Evolutionary conservation across 257 asterid species (phyloP).

Genomic region (Rauvolfia tetraphylla): DNA sequence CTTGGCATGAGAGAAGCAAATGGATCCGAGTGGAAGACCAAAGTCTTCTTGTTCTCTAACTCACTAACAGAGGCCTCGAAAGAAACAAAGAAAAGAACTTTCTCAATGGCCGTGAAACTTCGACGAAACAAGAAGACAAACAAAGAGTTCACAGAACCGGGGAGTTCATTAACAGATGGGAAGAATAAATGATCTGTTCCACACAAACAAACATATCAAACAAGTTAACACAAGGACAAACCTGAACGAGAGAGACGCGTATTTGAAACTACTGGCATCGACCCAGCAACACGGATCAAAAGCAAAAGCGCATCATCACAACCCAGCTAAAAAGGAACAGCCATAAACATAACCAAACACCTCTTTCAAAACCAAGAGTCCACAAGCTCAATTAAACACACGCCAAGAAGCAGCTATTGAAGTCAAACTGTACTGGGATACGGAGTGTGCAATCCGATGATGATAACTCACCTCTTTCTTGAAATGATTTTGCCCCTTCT

Average conservation of each 20-base stretch:
- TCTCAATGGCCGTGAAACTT: background rate
- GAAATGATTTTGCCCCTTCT: too few relatives aligned
- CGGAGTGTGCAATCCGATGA: background rate
- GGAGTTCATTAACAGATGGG: background rate
- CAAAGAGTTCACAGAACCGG: background rate
- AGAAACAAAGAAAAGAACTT: constrained; percentile 8
- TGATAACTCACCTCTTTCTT: background rate
- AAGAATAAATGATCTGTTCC: background rate
- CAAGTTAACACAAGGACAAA: background rate
- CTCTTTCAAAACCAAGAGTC: background rate
- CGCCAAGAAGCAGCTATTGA: background rate
- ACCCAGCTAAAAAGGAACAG: background rate
- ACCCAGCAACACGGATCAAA: background rate
- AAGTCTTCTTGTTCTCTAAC: background rate
- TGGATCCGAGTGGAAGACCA: constrained; percentile 14
- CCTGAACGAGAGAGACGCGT: background rate
- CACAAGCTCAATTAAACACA: background rate
- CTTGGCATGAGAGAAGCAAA: background rate
- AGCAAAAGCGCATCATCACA: background rate
- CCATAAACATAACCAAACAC: too few relatives aligned
- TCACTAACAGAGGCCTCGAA: background rate
- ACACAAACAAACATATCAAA: background rate
- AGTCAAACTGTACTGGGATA: background rate
- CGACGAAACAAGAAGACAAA: constrained; percentile 7
- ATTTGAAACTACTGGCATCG: background rate